Base-by-base conservation (phyloP, 2,329 filamentous ascomycete species). In the Neopestalotiopsis rosae region DNA sequence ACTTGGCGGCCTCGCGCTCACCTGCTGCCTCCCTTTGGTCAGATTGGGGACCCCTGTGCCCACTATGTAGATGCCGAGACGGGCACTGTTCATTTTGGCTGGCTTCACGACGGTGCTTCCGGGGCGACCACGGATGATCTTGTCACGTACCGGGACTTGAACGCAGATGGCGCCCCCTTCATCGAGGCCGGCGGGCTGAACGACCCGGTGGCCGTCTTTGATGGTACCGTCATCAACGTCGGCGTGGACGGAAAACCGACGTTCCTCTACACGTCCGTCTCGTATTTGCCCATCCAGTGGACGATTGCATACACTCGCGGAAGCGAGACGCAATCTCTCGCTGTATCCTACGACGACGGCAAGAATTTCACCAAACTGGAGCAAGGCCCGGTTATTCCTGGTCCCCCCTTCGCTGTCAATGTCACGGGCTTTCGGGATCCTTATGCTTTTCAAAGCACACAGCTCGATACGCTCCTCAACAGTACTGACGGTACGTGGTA, bases 221-320 rank as follows among this genome's bases (percentile, higher is more conserved):
- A 84, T 61, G 83, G 83, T 2, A 79, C 79, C 17, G 81, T 84
- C 17, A 83, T 84, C 61, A 81, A 83, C 10, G 73, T 68, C 3
- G 82, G 82, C 10, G 81, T 84, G 70, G 79, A 82, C 28, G 82
- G 81, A 17, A 79, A 77, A 5, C 81, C 82, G 3, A 85, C 82
- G 0, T 74, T 84, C 10, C 74, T 85, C 2, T 85, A 85, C 69
- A 84, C 83, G 3, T 82, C 81, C 1, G 81, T 85, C 13, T 79
- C 79, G 20, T 82, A 79, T 69, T 72, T 84, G 7, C 83, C 83
- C 0, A 84, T 85, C 13, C 79, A 83, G 52, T 85, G 82, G 82
- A 84, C 81, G 9, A 78, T 84, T 49, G 75, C 77, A 32, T 84
- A 85, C 69, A 82, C 79, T n/a, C 79, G 81, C 10, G 82, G 81